Percentiles rank a stretch among this genome's conserved stretches.
These are phyloP conservation scores for Hanseniaspora gamundiae DNA, from an alignment of 1,139 yeast species.

Conservation along the genomic window DNA sequence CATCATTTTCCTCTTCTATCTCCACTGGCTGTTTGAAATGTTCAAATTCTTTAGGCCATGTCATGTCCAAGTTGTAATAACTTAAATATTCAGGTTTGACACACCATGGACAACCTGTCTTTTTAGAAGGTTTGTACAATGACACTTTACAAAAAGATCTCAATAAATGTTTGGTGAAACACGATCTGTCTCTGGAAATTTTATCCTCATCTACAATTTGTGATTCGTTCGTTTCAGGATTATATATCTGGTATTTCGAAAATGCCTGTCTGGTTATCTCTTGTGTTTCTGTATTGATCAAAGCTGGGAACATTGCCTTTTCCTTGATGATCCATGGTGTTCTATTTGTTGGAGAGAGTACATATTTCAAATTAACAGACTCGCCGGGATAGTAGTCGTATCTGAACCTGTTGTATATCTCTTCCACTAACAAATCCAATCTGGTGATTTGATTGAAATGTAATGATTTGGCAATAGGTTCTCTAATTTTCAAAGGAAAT, in stretches of 20 bases:
- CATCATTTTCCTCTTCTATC: neutral
- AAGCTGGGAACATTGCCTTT: constrained; percentile 40
- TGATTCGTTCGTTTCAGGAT: constrained; percentile 42
- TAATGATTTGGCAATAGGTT: constrained; percentile 73
- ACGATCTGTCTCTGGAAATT: constrained; percentile 70
- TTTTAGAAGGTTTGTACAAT: constrained; percentile 59
- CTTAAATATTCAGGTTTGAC: constrained; percentile 57
- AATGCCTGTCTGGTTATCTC: constrained; percentile 47
- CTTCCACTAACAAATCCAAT: constrained; percentile 77
- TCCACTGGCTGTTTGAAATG: constrained; percentile 19
- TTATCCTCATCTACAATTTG: constrained; percentile 62
- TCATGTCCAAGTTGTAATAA: constrained; percentile 28
- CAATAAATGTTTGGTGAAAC: constrained; percentile 80
- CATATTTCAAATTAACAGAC: constrained; percentile 40
- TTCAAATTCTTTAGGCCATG: constrained; percentile 23
- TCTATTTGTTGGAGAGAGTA: constrained; percentile 21
- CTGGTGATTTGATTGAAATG: constrained; percentile 80
- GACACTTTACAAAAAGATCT: constrained; percentile 83
- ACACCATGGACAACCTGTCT: constrained; percentile 94
- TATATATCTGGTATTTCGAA: constrained; percentile 55
- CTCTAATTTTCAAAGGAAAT: constrained; percentile 86
- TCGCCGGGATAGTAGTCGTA: constrained; percentile 91
- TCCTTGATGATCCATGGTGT: constrained; percentile 47
- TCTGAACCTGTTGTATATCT: constrained; percentile 62
- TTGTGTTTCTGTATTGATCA: constrained; percentile 23